Conservation (phyloP, 441 rosid species). For the Pelargonium cotyledonis region DNA sequence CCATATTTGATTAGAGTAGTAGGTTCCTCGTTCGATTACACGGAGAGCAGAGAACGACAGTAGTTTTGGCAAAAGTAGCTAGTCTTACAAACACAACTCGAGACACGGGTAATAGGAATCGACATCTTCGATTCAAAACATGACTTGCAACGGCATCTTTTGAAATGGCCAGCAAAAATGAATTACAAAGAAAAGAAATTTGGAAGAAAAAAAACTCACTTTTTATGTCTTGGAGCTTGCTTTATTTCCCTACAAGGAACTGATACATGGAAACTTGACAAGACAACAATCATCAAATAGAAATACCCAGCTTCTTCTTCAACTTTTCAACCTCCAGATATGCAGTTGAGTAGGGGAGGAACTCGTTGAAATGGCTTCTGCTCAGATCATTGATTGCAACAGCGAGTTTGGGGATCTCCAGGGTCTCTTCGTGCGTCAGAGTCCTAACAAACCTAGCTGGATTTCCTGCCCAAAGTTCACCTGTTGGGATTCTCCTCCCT, state of each 20-base stretch:
- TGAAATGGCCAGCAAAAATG: conserved; percentile 24
- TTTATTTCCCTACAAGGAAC: conserved; percentile 45
- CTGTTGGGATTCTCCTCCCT: conserved; percentile 89
- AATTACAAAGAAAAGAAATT: conserved; percentile 22
- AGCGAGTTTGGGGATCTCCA: conserved; percentile 91
- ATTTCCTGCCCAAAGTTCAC: conserved; percentile 98
- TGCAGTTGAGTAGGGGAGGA: conserved; percentile 81
- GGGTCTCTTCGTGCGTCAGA: conserved; percentile 80
- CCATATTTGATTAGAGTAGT: too few species aligned
- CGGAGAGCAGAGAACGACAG: too few species aligned
- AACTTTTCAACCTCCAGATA: conserved; percentile 93
- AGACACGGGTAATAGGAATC: background rate
- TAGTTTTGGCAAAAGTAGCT: too few species aligned
- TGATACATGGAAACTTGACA: conserved; percentile 24
- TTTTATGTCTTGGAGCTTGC: conserved; percentile 35
- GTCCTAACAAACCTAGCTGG: conserved; percentile 85
- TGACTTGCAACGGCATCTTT: conserved; percentile 22
- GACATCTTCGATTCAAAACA: background rate
- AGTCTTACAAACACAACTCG: background rate
- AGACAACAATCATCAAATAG: conserved; percentile 33
- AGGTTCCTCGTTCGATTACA: too few species aligned
- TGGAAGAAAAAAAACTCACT: conserved; percentile 18
- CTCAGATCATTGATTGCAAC: conserved; percentile 90
- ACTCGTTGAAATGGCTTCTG: conserved; percentile 68
- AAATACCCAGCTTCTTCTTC: conserved; percentile 68